Evolutionary conservation across 805 yeast species (phyloP).

Genomic region (Candida silvatica): DNA sequence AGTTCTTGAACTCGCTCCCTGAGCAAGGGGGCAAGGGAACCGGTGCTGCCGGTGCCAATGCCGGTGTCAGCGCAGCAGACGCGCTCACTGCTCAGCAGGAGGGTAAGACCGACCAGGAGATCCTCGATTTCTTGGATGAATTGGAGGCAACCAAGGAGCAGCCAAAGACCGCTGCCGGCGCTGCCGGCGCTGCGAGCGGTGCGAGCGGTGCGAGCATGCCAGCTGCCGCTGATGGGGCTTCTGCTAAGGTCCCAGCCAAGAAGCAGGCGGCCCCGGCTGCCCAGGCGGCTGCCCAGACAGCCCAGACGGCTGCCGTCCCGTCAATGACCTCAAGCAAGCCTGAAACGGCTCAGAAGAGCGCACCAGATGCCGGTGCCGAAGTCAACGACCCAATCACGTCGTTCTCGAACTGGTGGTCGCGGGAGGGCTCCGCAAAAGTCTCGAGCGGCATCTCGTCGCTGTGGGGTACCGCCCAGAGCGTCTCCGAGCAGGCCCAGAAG

Average conservation of each 20-base stretch:
- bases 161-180: background rate
- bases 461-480: conserved; percentile 54
- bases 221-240: too few relatives aligned
- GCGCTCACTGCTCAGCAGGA: conserved; percentile 7
- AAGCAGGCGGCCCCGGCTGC: conserved; percentile 1
- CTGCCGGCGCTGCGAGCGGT: background rate
- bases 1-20: conserved; percentile 73
- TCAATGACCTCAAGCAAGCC: background rate
- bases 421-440: conserved; percentile 58
- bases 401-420: conserved; percentile 68
- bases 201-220: background rate
- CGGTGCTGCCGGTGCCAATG: background rate
- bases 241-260: background rate
- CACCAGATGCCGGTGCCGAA: conserved; percentile 3
- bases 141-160: conserved; percentile 34
- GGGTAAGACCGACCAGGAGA: conserved; percentile 40
- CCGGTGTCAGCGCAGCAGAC: conserved; percentile 3
- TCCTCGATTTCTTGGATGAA: conserved; percentile 56
- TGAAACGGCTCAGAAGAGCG: background rate
- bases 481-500: conserved; percentile 33
- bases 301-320: background rate
- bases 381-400: conserved; percentile 54
- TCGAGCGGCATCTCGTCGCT: conserved; percentile 51
- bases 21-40: conserved; percentile 18
- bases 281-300: background rate